Conservation (phyloP, 495 filamentous ascomycete genomes). For the Pyrenula aspistea region DNA sequence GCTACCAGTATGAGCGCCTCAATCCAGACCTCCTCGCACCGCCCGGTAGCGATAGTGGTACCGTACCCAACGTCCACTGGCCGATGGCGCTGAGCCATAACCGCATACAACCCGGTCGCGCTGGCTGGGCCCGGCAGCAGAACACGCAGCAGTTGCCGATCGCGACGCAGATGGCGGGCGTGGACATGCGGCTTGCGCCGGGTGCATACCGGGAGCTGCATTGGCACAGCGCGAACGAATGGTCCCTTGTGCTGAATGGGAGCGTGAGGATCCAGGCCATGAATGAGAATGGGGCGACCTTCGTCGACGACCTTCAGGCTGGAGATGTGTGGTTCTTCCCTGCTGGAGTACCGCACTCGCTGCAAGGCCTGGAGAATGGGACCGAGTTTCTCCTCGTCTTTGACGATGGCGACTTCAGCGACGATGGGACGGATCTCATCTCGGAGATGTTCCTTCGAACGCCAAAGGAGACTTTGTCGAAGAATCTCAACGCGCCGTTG, state of each 20-base stretch:
- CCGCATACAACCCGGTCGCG: slow-evolving; percentile 29
- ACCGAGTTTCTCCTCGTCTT: slow-evolving; percentile 47
- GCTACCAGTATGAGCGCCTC: slow-evolving; percentile 35
- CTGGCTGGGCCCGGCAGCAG: slow-evolving; percentile 49
- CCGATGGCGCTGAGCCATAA: slow-evolving; percentile 46
- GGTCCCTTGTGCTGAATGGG: slow-evolving; percentile 42
- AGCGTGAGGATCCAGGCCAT: slow-evolving; percentile 37
- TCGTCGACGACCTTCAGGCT: slow-evolving; percentile 40
- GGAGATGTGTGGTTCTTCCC: slow-evolving; percentile 55
- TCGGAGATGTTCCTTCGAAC: slow-evolving; percentile 40
- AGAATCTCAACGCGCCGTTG: slow-evolving; percentile 35
- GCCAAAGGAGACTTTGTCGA: slow-evolving; percentile 37
- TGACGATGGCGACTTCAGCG: slow-evolving; percentile 42
- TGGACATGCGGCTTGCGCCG: slow-evolving; percentile 50
- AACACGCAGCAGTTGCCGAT: slow-evolving; percentile 40
- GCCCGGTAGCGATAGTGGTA: slow-evolving; percentile 40
- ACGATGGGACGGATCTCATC: slow-evolving; percentile 43
- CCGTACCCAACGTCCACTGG: slow-evolving; percentile 43
- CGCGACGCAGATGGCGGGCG: slow-evolving; percentile 47
- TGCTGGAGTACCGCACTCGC: slow-evolving; percentile 38
- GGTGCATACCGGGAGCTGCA: slow-evolving; percentile 47
- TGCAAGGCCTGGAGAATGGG: slow-evolving; percentile 42
- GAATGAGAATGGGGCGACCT: slow-evolving; percentile 37
- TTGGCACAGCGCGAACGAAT: slow-evolving; percentile 49
- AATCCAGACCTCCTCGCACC: slow-evolving; percentile 45